Conservation (phyloP, 495 filamentous ascomycete species). For the Penicillium alfredii region DNA sequence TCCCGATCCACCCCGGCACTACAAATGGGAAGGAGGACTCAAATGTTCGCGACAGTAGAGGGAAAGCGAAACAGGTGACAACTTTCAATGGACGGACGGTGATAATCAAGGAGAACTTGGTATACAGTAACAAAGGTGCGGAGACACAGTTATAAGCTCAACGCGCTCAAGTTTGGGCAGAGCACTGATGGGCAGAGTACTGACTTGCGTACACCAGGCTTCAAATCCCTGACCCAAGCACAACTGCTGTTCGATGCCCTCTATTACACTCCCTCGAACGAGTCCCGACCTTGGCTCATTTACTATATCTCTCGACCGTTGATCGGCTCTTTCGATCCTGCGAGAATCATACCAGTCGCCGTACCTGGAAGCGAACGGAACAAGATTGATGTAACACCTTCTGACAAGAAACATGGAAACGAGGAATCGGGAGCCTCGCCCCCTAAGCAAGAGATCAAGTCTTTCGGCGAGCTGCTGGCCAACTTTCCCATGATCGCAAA, state of each 20-base stretch:
- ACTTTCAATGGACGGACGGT: constrained; percentile 91
- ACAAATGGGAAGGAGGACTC: constrained; percentile 58
- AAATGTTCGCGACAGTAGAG: constrained; percentile 81
- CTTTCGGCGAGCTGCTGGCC: constrained; percentile 84
- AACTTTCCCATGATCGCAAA: constrained; percentile 94
- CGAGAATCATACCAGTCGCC: constrained; percentile 57
- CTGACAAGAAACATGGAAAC: constrained; percentile 30
- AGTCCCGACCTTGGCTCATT: constrained; percentile 86
- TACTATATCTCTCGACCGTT: constrained; percentile 96
- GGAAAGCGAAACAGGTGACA: constrained; percentile 87
- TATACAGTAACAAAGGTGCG: constrained; percentile 93
- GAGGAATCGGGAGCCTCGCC: constrained; percentile 35
- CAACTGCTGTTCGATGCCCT: constrained; percentile 79
- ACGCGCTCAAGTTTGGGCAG: no score
- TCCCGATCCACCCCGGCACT: constrained; percentile 54
- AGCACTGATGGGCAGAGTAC: no score
- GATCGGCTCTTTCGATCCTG: constrained; percentile 73
- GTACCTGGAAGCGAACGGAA: constrained; percentile 39
- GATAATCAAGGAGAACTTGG: constrained; percentile 86
- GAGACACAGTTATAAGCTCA: not conserved
- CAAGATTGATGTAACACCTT: constrained; percentile 14
- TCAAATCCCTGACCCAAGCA: constrained; percentile 84
- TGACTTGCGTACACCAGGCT: no score
- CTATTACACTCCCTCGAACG: constrained; percentile 79
- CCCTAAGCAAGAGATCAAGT: constrained; percentile 82